Base-by-base conservation (phyloP, 2,329 filamentous ascomycete species). In the Fusarium redolens region DNA sequence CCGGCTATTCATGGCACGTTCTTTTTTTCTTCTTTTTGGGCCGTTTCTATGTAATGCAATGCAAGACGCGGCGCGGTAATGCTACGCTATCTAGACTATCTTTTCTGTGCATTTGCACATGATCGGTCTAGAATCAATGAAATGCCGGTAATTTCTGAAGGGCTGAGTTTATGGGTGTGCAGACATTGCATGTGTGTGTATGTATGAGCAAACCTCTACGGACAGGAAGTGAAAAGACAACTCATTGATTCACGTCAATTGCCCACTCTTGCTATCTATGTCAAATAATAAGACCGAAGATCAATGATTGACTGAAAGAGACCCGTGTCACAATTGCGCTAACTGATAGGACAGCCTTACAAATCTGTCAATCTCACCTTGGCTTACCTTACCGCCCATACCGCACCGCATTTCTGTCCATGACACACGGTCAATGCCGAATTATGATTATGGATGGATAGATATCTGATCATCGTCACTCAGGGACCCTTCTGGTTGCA, bases 1-100 rank as follows among this genome's bases (percentile, higher is more conserved):
- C 69, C 69, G 69, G 69, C 33, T 51, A 47, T 65, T 40, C 47
- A 66, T 72, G 69, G 69, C 69, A 61, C 65, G 69, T 73, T 66
- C 50, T 71, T 43, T 35, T 33, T 11, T 33, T 33, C 25, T 20
- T 51, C 47, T 20, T 22, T 51, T 51, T 72, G 30, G 28, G 18
- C 28, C 20, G 18, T 48, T 48, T 50, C 57, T 15, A 35, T 67
- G 45, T 14, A 33, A 44, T 45, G 50, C 28, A 33, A 38, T 40
- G 60, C 28, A 20, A 40, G 35, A 38, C 54, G 41, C 55, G 22
- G 54, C 43, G 35, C 55, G 30, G 59, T 28, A 40, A 58, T 47
- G 59, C 50, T 55, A 69, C 51, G 66, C 66, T 69, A 69, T 58
- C 33, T 40, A 28, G 35, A 37, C 60, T 58, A 56, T 48, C n/a